Base-by-base conservation (phyloP, 1,284 basidiomycete genomes). In the Irpex rosettiformis region DNA sequence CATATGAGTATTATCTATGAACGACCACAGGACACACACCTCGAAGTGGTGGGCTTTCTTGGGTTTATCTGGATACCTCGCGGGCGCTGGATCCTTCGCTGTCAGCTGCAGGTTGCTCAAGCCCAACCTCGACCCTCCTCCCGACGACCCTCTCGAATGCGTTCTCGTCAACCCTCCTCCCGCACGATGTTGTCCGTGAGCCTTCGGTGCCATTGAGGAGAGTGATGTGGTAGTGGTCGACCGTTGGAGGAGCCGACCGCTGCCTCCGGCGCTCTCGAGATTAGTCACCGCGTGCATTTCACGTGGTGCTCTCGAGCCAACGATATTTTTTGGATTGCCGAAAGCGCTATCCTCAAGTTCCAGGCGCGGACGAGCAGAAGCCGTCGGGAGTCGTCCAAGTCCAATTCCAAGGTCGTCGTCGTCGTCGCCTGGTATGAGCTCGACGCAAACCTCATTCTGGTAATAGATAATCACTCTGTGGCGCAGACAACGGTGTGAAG, bases 111-210 rank as follows among this genome's bases (percentile, higher is more conserved):
- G 76, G 66, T 58, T 52, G 25, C 82, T 88, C 52, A 81, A 60
- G 10, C 77, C 79, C 18, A 83, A 69, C 68, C 81, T 86, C 21
- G 83, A 81, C 22, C 80, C 77, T 18, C 77, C 74, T 1, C 72
- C 72, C 2, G 87, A 88, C 52, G 81, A 80, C 13, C 81, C 78
- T 63, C 86, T 80, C 18, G 87, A 85, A 67, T 89, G 85, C 4
- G 82, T 73, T 65, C 83, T 83, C 59, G 79, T 70, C 58, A 77
- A 75, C 58, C 75, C 75, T 61, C 77, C 64, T 59, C 70, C 64
- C 30, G 71, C 69, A 52, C 72, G 66, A 62, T 80, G 74, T 65
- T 80, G 74, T 64, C n/a, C 13, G 42, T 83, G 80, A 30, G 73
- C 61, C 71, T 73, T 77, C 62, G 81, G 73, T 24, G 80, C 72